A percentile compares a stretch with the other conserved stretches of the same genome.
These are phyloP conservation scores for Aspergillus brunneoviolaceus DNA, from an alignment of 2,329 filamentous ascomycete genomes.

Conservation along the genomic window DNA sequence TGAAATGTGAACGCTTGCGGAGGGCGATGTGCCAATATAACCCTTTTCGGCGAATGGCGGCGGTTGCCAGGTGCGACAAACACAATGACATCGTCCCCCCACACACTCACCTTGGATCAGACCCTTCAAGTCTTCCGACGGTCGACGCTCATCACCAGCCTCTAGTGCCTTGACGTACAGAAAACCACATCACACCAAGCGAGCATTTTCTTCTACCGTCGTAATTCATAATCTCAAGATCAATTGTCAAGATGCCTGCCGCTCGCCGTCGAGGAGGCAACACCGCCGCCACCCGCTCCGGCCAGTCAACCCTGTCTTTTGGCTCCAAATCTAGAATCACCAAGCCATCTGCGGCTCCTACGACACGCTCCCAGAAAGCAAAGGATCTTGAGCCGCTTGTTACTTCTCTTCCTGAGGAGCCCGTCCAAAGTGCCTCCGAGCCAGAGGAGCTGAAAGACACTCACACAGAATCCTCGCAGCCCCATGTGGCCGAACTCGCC, in stretches of 20 bases:
- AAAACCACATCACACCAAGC: background rate
- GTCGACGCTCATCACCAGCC: slow-evolving; percentile 1
- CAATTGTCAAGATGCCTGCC: slow-evolving; percentile 40
- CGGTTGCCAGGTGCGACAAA: slow-evolving; percentile 18
- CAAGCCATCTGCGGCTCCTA: slow-evolving; percentile 48
- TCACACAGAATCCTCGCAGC: slow-evolving; percentile 27
- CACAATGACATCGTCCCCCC: slow-evolving; percentile 22
- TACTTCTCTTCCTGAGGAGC: slow-evolving; percentile 32
- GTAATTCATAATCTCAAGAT: background rate
- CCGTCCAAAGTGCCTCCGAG: slow-evolving; percentile 23
- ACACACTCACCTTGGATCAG: background rate
- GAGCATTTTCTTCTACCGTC: background rate
- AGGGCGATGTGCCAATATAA: background rate
- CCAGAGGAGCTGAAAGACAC: slow-evolving; percentile 29
- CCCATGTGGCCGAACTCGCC: slow-evolving; percentile 36
- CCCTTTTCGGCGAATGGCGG: background rate
- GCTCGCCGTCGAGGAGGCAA: slow-evolving; percentile 38
- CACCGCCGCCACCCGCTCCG: slow-evolving; percentile 41
- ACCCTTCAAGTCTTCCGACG: slow-evolving; percentile 2
- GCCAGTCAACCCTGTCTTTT: slow-evolving; percentile 64
- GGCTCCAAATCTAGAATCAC: slow-evolving; percentile 58
- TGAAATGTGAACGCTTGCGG: background rate
- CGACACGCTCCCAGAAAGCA: slow-evolving; percentile 32
- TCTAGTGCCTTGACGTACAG: background rate
- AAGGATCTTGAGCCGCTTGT: slow-evolving; percentile 37